Evolutionary conservation across 345 rosid species (phyloP).

Genomic region (Conringia planisiliqua): DNA sequence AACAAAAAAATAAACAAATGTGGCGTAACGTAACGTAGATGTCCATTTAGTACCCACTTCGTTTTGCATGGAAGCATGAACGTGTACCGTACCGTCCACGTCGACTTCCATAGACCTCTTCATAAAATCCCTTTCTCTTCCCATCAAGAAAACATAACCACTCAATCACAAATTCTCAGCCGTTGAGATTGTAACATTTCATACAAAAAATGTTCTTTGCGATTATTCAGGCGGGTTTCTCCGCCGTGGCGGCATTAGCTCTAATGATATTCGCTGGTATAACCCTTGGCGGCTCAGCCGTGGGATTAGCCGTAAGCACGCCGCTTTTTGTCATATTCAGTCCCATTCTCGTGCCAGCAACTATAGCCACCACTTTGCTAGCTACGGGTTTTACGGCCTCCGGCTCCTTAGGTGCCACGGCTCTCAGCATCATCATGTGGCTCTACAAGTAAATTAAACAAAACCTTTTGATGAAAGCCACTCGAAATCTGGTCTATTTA

Average conservation of each 20-base stretch:
- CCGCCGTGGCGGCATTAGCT: conserved; percentile 54
- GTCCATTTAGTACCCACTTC: conserved; percentile 5
- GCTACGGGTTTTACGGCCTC: conserved; percentile 60
- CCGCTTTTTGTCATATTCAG: conserved; percentile 74
- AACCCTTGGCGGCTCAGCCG: conserved; percentile 53
- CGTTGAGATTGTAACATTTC: not conserved
- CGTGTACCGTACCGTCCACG: conserved; percentile 22
- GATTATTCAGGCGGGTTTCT: conserved; percentile 12
- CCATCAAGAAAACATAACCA: not conserved
- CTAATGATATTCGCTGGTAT: conserved; percentile 57
- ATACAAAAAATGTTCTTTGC: conserved; percentile 17
- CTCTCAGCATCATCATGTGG: conserved; percentile 55
- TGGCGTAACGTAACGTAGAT: conserved; percentile 13
- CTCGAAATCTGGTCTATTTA: not conserved
- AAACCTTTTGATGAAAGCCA: not conserved
- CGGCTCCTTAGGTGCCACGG: conserved; percentile 54
- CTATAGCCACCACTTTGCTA: conserved; percentile 44
- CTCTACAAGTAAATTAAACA: conserved; percentile 45
- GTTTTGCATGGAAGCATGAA: conserved; percentile 23
- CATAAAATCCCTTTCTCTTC: conserved; percentile 12
- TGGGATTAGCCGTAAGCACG: conserved; percentile 56
- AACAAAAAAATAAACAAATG: not conserved
- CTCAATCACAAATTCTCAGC: conserved; percentile 3
- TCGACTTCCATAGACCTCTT: conserved; percentile 13
- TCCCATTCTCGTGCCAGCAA: conserved; percentile 76